phyloP scores from a whole-genome alignment of 768 basidiomycete species.

The Lyophyllum shimeji region DNA sequence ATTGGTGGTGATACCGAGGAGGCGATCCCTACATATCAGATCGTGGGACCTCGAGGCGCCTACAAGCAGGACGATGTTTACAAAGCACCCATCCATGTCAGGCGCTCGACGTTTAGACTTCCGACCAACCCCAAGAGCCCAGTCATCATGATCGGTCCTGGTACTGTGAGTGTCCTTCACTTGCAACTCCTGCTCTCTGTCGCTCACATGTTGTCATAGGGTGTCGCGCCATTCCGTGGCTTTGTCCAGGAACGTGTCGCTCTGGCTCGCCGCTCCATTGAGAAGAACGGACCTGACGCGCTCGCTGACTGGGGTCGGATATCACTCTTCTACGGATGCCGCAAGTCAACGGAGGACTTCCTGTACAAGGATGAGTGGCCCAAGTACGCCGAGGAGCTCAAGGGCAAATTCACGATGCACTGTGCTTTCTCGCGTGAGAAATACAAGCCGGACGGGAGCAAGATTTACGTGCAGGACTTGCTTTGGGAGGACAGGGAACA shows the following conservation, averaged over 20 bases:
- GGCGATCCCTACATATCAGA: conserved; percentile 69
- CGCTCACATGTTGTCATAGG: conserved; percentile 44
- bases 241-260: conserved; percentile 98
- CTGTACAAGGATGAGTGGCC: conserved; percentile 97
- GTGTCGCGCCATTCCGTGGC: conserved; percentile 98
- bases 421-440: conserved; percentile 89
- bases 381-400: conserved; percentile 78
- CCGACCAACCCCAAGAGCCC: conserved; percentile 99
- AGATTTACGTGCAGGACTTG: conserved; percentile 99
- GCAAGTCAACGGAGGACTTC: conserved; percentile 85
- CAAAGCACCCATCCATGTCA: conserved; percentile 91
- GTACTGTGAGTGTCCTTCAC: conserved; percentile 68
- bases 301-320: conserved; percentile 95
- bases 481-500: conserved; percentile 84
- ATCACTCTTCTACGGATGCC: conserved; percentile 95
- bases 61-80: conserved; percentile 72
- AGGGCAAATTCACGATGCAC: conserved; percentile 89
- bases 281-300: conserved; percentile 93
- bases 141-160: conserved; percentile 98
- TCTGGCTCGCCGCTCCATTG: conserved; percentile 89
- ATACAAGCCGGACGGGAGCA: conserved; percentile 88
- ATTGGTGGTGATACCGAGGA: conserved; percentile 34
- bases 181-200: conserved; percentile 1
- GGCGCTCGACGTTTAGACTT: conserved; percentile 94
- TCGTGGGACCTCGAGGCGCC: conserved; percentile 88